Base-by-base conservation (phyloP, 176 grass and related monocot species). In the Typha latifolia region DNA sequence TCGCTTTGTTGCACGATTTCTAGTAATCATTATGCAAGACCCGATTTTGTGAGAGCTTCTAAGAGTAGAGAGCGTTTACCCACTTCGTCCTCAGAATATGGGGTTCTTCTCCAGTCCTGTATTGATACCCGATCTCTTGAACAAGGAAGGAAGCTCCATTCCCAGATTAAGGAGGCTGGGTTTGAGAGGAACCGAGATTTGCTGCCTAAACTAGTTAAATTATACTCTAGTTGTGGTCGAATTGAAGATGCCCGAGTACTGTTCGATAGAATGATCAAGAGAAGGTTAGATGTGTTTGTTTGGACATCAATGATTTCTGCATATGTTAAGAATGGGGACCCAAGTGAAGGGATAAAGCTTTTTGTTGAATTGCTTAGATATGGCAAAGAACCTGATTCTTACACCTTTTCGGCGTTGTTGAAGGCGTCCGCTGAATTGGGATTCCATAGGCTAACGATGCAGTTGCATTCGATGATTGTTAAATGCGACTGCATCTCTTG, bases 301-400 rank as follows among this genome's bases (percentile, higher is more conserved):
- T 74, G 72, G 72, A 74, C 72, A 12, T 37, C 72, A 11, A 74
- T 74, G 48, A 52, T 74, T 52, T 52, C 20, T 15, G 72, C 3
- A 11, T 74, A 65, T 43, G 61, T 63, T 51, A 52, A 51, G 4
- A 74, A 51, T 32, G 43, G 72, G 48, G 19, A 9, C 21, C 16
- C 11, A 14, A 51, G 4, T 32, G 24, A 52, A 21, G 26, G 61
- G 50, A 5, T 74, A 20, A 61, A 50, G 14, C 26, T 74, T 49
- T 64, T 74, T 29, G 2, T 22, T 15, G 43, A 74, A 64, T 51
- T 74, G 72, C 22, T 74, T 23, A 48, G 32, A 48, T 24, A 15
- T 14, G 62, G 72, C 11, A 47, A 64, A 23, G 50, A 12, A 32
- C 72, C 62, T 31, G 72, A 74, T 34, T 74, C 72, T 9, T 74